A percentile compares a stretch with the other conserved stretches of the same genome.
phyloP scores from a whole-genome alignment of 106 monocot genomes.

The Acanthochlamys bracteata region DNA sequence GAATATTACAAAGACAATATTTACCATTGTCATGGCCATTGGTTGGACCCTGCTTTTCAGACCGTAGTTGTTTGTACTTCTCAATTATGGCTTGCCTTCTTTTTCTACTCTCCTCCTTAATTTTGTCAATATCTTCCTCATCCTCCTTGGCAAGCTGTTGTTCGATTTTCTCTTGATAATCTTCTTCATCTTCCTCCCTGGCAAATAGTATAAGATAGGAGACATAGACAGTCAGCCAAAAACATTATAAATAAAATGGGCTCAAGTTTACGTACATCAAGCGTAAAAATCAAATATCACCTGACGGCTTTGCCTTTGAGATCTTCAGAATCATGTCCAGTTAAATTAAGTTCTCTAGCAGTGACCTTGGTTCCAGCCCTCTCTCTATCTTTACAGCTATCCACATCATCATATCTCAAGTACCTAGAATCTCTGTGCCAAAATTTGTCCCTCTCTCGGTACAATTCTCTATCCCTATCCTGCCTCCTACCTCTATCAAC shows the following conservation, averaged over 20 bases:
- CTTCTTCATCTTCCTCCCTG: slow-evolving; percentile 78
- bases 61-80: slow-evolving; percentile 68
- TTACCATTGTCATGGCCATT: slow-evolving; percentile 38
- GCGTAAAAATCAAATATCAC: slow-evolving; percentile 13
- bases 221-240: background rate
- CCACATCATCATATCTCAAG: slow-evolving; percentile 33
- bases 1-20: background rate
- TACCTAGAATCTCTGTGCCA: slow-evolving; percentile 32
- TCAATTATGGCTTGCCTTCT: slow-evolving; percentile 76
- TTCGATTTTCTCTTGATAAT: slow-evolving; percentile 72
- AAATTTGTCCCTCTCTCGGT: slow-evolving; percentile 18
- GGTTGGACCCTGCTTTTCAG: slow-evolving; percentile 24
- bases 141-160: slow-evolving; percentile 68
- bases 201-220: no score
- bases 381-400: slow-evolving; percentile 22
- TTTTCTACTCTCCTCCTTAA: slow-evolving; percentile 84
- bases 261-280: background rate
- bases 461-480: slow-evolving; percentile 15
- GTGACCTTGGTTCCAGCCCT: slow-evolving; percentile 18
- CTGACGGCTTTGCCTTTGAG: slow-evolving; percentile 27
- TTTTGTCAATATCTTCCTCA: slow-evolving; percentile 88
- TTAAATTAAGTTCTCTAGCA: slow-evolving; percentile 16
- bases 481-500: slow-evolving; percentile 24
- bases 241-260: background rate
- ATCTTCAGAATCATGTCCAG: slow-evolving; percentile 19